Base-by-base conservation (phyloP, 2,329 filamentous ascomycete genomes). In the Rhinocladiella mackenziei region DNA sequence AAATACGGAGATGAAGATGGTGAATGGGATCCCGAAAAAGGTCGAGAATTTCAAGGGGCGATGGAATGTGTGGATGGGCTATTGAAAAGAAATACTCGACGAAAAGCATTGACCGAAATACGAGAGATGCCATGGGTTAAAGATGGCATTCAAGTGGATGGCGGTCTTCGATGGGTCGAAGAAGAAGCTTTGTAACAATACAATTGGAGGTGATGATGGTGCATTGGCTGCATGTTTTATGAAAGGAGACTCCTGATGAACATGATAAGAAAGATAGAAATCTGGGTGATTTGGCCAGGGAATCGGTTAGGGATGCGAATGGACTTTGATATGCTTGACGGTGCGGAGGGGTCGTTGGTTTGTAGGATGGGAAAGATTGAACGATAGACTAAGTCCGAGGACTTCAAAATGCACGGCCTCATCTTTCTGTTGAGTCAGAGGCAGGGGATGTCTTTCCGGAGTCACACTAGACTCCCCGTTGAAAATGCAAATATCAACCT, bases 1-100 rank as follows among this genome's bases (percentile, higher is more conserved):
- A 80, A 85, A 48, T 95, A 84, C 61, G 88, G 82, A 1, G 83
- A 89, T 45, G 80, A 84, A 8, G 86, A 94, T 43, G 89, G 88
- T 25, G 88, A 95, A 42, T 92, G 94, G 74, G 88, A 95, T 71
- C 50, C 72, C 63, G 56, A 81, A 77, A 76, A 77, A 45, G 79
- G 76, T 4, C 72, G 71, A 37, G 83, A 77, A 1, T 76, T 94
- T 39, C 73, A 81, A 26, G 88, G 86, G 1, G 89, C 88, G 5
- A 84, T 84, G 68, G 73, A 81, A 31, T 84, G 89, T 41, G 89
- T 94, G 0, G 89, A 96, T 61, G 86, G 82, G 0, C 67, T 97
- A 13, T 66, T 98, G 44, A 91, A 86, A 66, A 81, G 94, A 51
- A 86, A 86, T 2, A 80, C 86, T 34, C 86, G 81, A 45, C 77